Base-by-base conservation (phyloP, 2,329 filamentous ascomycete species). In the Claviceps quebecensis region DNA sequence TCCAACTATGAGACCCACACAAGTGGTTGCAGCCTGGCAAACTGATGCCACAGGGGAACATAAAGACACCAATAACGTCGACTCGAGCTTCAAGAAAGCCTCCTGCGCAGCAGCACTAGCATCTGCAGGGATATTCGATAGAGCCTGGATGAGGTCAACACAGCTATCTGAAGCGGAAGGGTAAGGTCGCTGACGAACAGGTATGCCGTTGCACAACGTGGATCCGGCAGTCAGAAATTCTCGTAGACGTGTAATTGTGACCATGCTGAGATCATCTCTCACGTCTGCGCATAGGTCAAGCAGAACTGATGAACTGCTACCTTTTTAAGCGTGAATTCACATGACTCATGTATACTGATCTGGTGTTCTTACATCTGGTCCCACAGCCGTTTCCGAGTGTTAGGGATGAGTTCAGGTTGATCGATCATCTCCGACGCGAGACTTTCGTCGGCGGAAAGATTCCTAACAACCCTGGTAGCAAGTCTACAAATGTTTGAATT, bases 1-100 rank as follows among this genome's bases (percentile, higher is more conserved):
- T 50, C 83, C 75, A n/a, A 82, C 73, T 54, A 82, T 78, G 1
- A 81, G 65, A 4, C 73, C 73, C 50, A 84, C 78, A 57, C 78
- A 81, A 14, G 73, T 74, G 1, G 79, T 83, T 8, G 83, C 80
- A 14, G 80, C 67, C 56, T 81, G 80, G 58, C 82, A 85, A 7
- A 74, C 78, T 46, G 83, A 78, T 38, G 85, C 75, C 53, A 83
- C 78, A 6, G 79, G 72, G 16, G 81, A 84, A 59, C 81, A 85
- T 7, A 85, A 70, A 1, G 78, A 76, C 9, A 83, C 74, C 5
- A 86, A 65, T 41, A 85, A 72, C 1, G 79, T 70, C 0, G 79
- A 82, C 64, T 86, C 82, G 4, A 81, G 68, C 57, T 74, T 79
- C 6, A 72, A 74, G 4, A 72, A 73, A 14, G 76, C 72, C 16